These are phyloP conservation scores for Calcarisporium arbuscula DNA, from an alignment of 2,329 filamentous ascomycete genomes.

Conservation along the genomic window DNA sequence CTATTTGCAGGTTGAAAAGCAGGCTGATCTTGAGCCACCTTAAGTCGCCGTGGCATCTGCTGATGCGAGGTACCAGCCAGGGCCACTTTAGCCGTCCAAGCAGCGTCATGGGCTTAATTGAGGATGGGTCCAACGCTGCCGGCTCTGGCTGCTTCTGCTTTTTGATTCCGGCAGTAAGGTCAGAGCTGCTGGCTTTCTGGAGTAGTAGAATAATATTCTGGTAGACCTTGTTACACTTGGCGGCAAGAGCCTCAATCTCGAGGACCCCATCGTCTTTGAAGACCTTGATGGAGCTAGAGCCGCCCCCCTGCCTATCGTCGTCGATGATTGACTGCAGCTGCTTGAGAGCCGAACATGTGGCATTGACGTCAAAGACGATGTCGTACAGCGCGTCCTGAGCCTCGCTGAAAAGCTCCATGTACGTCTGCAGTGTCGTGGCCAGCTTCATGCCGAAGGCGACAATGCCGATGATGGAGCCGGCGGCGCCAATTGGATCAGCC, in stretches of 20 bases:
- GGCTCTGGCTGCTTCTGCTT: not conserved
- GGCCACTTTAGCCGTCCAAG: slow-evolving; percentile 3
- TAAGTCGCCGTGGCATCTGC: slow-evolving; percentile 1
- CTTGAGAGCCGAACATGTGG: not conserved
- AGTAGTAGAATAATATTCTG: not conserved
- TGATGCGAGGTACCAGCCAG: slow-evolving; percentile 2
- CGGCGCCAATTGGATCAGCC: too few relatives aligned
- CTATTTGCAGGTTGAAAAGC: not conserved
- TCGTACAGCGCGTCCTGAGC: slow-evolving; percentile 4
- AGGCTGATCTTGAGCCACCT: slow-evolving; percentile 5
- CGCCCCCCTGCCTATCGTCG: not conserved
- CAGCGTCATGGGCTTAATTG: not conserved
- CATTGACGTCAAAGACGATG: slow-evolving; percentile 5
- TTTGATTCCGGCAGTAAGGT: too few relatives aligned
- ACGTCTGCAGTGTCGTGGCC: slow-evolving; percentile 4
- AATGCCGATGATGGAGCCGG: slow-evolving; percentile 2
- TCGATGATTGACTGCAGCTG: slow-evolving; percentile 5
- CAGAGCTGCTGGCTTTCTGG: slow-evolving; percentile 1
- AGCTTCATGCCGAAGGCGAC: slow-evolving; percentile 3
- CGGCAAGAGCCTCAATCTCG: slow-evolving; percentile 2
- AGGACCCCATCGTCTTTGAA: slow-evolving; percentile 7
- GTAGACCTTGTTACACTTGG: slow-evolving; percentile 2
- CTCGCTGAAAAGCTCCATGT: slow-evolving; percentile 4
- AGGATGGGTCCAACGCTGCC: not conserved
- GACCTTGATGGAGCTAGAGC: slow-evolving; percentile 5